Base-by-base conservation (phyloP, 345 rosid species). In the Cardamine occulta region DNA sequence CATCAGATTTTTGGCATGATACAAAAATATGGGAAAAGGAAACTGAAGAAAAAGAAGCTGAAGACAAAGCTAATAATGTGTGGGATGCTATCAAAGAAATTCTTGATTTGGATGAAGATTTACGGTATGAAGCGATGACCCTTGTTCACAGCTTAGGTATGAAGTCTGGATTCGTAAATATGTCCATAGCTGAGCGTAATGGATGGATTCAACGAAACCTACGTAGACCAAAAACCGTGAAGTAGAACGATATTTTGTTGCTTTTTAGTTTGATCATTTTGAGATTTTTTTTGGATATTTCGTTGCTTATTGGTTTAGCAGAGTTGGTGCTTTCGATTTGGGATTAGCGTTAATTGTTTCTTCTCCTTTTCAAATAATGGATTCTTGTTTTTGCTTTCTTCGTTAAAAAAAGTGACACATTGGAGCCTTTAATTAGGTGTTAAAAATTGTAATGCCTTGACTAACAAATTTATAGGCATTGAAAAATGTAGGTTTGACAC, bases 101-200 rank as follows among this genome's bases (percentile, higher is more conserved):
- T 42, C 44, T 15, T 69, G 31, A 69, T 42, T 42, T 56, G 15
- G 32, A 28, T 2, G 44, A 56, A 17, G 55, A 56, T 40, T 4
- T 69, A 2, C 3, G 63, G 13, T 55, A 55, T 40, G 63, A 55
- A 15, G 45, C 57, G 2, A 70, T 70, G 74, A 58, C 74, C 7
- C 57, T 70, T 12, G 47, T 70, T 70, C 74, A 70, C 29, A 45
- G 45, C 10, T 45, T 70, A 57, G 23, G 47, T 21, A 70, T 70
- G 34, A 70, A 58, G 59, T 31, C 3, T 19, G 47, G 74, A 8
- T 70, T 70, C 1, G 8, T 63, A 14, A 2, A 15, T 8, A 53
- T 67, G 61, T 52, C 72, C 0, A 9, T 35, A 35, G 49, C 10
- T 4, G 37, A 37, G 0, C 61, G n/a, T 5, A 8, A 7, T 5